Evolutionary conservation across 768 basidiomycete species (phyloP), one percentile per base, ranked within the genome.

Genomic region (Tylopilus plumbeoviolaceoides): DNA sequence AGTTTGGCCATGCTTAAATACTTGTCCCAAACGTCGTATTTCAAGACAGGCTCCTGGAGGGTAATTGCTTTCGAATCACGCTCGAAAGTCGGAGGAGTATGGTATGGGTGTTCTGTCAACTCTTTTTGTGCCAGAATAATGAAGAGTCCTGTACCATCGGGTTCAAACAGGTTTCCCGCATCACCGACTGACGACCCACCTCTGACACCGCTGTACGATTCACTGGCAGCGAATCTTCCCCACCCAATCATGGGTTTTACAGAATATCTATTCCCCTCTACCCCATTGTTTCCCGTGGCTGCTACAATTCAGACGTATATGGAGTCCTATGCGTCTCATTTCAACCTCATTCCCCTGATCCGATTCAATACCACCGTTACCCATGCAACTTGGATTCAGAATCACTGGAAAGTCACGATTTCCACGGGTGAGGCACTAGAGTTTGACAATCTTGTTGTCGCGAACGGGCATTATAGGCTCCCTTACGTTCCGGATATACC

Each of bases 151-250:
- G 11, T 33, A n/a, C 27, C 40, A 31, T 20, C 40, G 42, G 41
- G 14, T 44, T 23, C 50, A 31, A 47, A 39, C 51, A 82, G 85
- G 87, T 64, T 80, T 21, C 82, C 87, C 18, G 78, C 81, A 7
- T 70, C 75, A 33, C 76, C 79, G 4, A 65, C 67, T 11, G 73
- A 71, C 18, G 68, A 80, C 31, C 80, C 80, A 7, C 87, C 87
- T 2, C 61, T 77, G 30, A 85, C 87, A 1, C 82, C 91, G 2
- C 62, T 90, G 9, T 93, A 93, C 61, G 85, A 91, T 61, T 85
- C 85, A 0, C 72, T 93, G 12, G 86, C 85, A n/a, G 85, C 90
- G 1, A 92, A 92, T 59, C 64, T 93, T 5, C 87, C 91, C 0
- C 87, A 91, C 58, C 85, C 85, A 1, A 53, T 84, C 45, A 92